These are phyloP conservation scores for Suillus alpinus DNA, from an alignment of 768 basidiomycete species.

Conservation along the genomic window DNA sequence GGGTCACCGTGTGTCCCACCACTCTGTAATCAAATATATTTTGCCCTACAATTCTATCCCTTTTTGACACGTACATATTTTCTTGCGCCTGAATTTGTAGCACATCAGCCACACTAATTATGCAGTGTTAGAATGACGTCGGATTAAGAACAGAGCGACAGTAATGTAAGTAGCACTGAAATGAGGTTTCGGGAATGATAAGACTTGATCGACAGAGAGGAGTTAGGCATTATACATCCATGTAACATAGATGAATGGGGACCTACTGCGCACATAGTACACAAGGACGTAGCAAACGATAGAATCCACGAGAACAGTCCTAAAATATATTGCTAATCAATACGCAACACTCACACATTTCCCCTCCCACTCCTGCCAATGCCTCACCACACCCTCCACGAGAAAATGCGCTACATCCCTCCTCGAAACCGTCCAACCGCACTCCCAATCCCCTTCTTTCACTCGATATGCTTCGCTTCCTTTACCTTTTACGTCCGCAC, in stretches of 20 bases:
- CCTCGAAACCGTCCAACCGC: conserved; percentile 54
- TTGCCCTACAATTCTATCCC: too few relatives aligned
- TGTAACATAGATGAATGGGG: neutral
- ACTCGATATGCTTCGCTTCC: conserved; percentile 37
- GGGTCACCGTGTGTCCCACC: neutral
- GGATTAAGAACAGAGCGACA: neutral
- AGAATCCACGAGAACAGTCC: neutral
- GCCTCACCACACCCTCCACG: conserved; percentile 40
- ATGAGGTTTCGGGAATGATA: neutral
- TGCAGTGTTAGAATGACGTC: too few relatives aligned
- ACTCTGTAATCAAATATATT: too few relatives aligned
- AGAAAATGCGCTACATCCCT: conserved; percentile 67
- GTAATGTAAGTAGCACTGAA: neutral
- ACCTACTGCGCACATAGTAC: too few relatives aligned
- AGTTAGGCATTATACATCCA: neutral
- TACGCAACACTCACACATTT: conserved; percentile 51
- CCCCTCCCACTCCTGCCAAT: conserved; percentile 56
- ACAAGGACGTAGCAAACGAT: neutral
- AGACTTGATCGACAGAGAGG: neutral
- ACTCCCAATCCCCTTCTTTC: conserved; percentile 36
- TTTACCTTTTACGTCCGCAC: conserved; percentile 22
- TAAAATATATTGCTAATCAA: conserved; percentile 19
- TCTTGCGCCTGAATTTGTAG: neutral
- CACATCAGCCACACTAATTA: too few relatives aligned
- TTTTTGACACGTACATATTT: neutral